Conservation (phyloP, 2,329 filamentous ascomycete species). For the Aspergillus carbonarius region DNA sequence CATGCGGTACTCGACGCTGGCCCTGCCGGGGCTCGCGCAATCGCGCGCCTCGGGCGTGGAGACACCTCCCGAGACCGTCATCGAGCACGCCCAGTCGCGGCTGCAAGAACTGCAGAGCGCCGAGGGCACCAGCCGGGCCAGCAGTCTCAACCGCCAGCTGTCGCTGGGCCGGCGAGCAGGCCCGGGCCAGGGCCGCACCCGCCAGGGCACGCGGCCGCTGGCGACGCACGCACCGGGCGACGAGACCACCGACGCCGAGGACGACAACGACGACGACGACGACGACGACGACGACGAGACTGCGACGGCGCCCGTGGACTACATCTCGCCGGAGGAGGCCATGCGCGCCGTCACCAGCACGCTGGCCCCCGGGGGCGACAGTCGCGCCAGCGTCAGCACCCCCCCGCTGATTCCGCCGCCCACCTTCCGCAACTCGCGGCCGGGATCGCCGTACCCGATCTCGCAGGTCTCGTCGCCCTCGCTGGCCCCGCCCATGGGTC, state of each 20-base stretch:
- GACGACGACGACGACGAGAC: not conserved
- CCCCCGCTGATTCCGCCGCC: not conserved
- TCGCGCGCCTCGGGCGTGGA: conserved; percentile 15
- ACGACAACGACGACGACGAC: not conserved
- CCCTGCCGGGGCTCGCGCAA: conserved; percentile 26
- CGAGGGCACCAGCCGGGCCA: conserved; percentile 21
- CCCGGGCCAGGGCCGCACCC: conserved; percentile 30
- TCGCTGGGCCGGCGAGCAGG: conserved; percentile 40
- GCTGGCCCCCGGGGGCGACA: not conserved
- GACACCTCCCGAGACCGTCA: not conserved
- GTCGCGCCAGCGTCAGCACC: not conserved
- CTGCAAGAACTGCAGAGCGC: conserved; percentile 27
- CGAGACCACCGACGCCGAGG: not conserved
- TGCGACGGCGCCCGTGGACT: not conserved
- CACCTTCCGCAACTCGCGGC: not conserved
- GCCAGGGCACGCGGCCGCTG: not conserved
- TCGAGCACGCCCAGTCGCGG: not conserved
- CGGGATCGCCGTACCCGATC: conserved; percentile 4
- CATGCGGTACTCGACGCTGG: conserved; percentile 29
- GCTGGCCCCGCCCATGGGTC: not conserved
- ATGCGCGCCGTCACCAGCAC: conserved; percentile 9
- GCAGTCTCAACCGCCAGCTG: conserved; percentile 33
- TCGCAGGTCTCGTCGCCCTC: conserved; percentile 3
- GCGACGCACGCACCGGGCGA: not conserved
- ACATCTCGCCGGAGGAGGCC: conserved; percentile 11